Percentiles rank a stretch among this genome's conserved stretches.
Conservation (phyloP, 2,329 filamentous ascomycete genomes). For the Elsinoe ampelina region DNA sequence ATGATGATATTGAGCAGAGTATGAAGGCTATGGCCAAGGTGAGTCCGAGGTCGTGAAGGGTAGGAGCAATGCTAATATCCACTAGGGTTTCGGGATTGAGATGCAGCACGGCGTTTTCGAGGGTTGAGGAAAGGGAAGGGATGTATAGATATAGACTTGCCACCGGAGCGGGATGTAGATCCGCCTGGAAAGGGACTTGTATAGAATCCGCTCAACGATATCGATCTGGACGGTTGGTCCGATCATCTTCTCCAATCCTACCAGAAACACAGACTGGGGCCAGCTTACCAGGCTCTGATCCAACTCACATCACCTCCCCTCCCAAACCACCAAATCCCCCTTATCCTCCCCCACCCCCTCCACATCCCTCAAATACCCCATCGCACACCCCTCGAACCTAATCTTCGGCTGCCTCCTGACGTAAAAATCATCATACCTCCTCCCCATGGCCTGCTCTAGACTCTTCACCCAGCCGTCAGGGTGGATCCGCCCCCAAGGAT, state of each 20-base stretch:
- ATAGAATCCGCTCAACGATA: not conserved
- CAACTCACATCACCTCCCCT: too few species aligned
- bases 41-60: constrained; percentile 15
- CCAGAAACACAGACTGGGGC: too few species aligned
- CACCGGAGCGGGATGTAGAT: not conserved
- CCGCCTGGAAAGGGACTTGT: not conserved
- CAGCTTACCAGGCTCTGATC: too few species aligned
- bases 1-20: constrained; percentile 80
- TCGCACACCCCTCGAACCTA: constrained; percentile 31
- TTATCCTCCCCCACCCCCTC: constrained; percentile 12
- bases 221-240: not conserved
- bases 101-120: constrained; percentile 83
- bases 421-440: constrained; percentile 26
- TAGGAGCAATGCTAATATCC: constrained; percentile 14
- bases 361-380: constrained; percentile 14
- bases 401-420: constrained; percentile 27
- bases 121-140: constrained; percentile 42
- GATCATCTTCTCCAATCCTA: not conserved
- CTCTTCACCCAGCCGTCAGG: constrained; percentile 22
- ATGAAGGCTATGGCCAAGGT: constrained; percentile 76
- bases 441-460: constrained; percentile 22
- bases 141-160: not conserved
- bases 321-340: constrained; percentile 4
- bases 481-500: constrained; percentile 27
- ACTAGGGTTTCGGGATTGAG: constrained; percentile 72